Evolutionary conservation across 192 early-diverging fungal genomes (phyloP).

Genomic region (Backusella psychrophila): DNA sequence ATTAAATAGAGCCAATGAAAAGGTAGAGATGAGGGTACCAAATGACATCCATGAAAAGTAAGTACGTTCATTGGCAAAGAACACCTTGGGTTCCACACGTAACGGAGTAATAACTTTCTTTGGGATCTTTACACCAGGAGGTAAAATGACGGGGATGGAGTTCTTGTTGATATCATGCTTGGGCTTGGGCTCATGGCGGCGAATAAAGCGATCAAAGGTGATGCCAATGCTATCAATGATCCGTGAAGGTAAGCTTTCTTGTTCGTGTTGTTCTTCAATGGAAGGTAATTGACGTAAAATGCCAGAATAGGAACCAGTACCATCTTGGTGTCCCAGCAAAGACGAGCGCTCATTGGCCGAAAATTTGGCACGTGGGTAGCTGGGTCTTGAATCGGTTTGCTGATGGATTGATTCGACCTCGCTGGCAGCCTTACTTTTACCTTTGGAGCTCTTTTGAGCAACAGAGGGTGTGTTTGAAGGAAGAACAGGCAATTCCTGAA

Average conservation of each 20-base stretch:
- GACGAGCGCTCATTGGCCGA: slow-evolving; percentile 13
- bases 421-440: slow-evolving; percentile 19
- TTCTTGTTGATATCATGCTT: background rate
- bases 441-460: background rate
- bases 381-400: background rate
- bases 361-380: background rate
- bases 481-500: slow-evolving; percentile 24
- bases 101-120: slow-evolving; percentile 51
- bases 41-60: slow-evolving; percentile 83
- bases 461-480: slow-evolving; percentile 25
- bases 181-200: background rate
- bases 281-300: slow-evolving; percentile 6
- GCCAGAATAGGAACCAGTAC: background rate
- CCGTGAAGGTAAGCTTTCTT: slow-evolving; percentile 8
- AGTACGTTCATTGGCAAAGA: slow-evolving; percentile 85
- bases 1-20: slow-evolving; percentile 75
- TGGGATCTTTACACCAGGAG: slow-evolving; percentile 38
- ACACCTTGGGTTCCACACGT: slow-evolving; percentile 83
- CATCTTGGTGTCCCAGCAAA: background rate
- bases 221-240: slow-evolving; percentile 1
- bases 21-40: slow-evolving; percentile 65
- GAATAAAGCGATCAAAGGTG: slow-evolving; percentile 5
- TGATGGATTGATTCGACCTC: background rate
- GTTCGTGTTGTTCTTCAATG: background rate
- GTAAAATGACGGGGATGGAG: slow-evolving; percentile 22